Percentiles rank a stretch among this genome's conserved stretches.
These are phyloP conservation scores for Blastomyces percursus DNA, from an alignment of 2,329 filamentous ascomycete genomes.

Conservation along the genomic window DNA sequence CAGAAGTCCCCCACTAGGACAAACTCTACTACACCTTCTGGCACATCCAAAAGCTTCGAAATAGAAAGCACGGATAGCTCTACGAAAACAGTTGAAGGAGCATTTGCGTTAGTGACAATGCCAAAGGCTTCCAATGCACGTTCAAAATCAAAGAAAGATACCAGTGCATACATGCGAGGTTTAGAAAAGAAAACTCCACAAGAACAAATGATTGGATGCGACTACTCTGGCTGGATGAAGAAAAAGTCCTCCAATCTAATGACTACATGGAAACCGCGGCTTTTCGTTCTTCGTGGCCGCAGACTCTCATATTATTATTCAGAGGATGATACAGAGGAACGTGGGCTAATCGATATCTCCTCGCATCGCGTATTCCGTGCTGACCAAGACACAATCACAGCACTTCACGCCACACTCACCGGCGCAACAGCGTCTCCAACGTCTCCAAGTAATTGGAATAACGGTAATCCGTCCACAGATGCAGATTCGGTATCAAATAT, in stretches of 20 bases:
- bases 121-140: constrained; percentile 41
- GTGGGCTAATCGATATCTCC: constrained; percentile 93
- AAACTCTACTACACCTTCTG: constrained; percentile 58
- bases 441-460: constrained; percentile 34
- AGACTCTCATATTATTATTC: constrained; percentile 94
- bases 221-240: constrained; percentile 99
- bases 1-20: constrained; percentile 60
- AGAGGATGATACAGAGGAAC: constrained; percentile 83
- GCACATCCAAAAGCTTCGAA: constrained; percentile 60
- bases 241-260: constrained; percentile 95
- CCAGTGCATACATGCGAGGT: constrained; percentile 84
- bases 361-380: constrained; percentile 94
- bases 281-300: constrained; percentile 90
- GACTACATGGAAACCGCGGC: constrained; percentile 91
- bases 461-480: constrained; percentile 25
- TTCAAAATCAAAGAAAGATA: constrained; percentile 77
- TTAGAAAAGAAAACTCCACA: constrained; percentile 68
- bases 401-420: constrained; percentile 82
- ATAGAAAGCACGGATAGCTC: constrained; percentile 60
- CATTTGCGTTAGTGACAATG: constrained; percentile 38
- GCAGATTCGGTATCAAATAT: constrained; percentile 1
- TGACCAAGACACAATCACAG: constrained; percentile 80
- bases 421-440: constrained; percentile 65
- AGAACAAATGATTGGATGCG: constrained; percentile 74
- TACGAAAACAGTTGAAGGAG: constrained; percentile 38